phyloP scores from a whole-genome alignment of 805 yeast species.

The Peterozyma xylosa region DNA sequence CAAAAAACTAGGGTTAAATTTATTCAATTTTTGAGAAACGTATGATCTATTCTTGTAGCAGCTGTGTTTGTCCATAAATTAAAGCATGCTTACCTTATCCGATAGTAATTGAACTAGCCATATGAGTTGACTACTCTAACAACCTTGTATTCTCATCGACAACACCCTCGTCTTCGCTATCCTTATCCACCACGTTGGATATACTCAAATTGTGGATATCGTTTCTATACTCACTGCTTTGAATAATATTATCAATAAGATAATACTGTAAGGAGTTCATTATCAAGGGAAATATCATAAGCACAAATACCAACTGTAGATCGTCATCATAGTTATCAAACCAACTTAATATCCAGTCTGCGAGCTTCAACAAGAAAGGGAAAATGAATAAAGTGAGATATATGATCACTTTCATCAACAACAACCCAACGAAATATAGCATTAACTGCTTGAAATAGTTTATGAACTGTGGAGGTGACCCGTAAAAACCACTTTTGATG shows the following conservation, averaged over 20 bases:
- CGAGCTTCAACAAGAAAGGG: constrained; percentile 62
- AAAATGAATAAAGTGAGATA: constrained; percentile 50
- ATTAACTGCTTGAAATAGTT: constrained; percentile 67
- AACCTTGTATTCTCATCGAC: not conserved
- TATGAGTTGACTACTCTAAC: constrained; percentile 1
- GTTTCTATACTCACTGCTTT: constrained; percentile 36
- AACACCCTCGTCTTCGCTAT: too few species aligned
- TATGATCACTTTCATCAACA: constrained; percentile 49
- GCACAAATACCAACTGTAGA: constrained; percentile 79
- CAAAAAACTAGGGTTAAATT: too few species aligned
- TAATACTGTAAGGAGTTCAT: constrained; percentile 71
- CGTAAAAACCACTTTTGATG: constrained; percentile 53
- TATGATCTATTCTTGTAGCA: too few species aligned
- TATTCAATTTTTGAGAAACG: too few species aligned
- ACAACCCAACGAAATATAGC: constrained; percentile 57
- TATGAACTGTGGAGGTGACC: constrained; percentile 51
- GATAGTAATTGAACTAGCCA: too few species aligned
- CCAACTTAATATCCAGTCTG: constrained; percentile 77
- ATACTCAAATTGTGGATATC: not conserved
- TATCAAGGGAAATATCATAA: constrained; percentile 71
- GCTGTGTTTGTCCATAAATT: too few species aligned
- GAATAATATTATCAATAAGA: constrained; percentile 68
- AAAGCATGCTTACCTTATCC: too few species aligned
- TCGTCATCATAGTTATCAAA: constrained; percentile 64
- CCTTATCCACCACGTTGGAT: too few species aligned